Conservation (phyloP, 2,329 filamentous ascomycete species). For the Chrysoporthe austroafricana region DNA sequence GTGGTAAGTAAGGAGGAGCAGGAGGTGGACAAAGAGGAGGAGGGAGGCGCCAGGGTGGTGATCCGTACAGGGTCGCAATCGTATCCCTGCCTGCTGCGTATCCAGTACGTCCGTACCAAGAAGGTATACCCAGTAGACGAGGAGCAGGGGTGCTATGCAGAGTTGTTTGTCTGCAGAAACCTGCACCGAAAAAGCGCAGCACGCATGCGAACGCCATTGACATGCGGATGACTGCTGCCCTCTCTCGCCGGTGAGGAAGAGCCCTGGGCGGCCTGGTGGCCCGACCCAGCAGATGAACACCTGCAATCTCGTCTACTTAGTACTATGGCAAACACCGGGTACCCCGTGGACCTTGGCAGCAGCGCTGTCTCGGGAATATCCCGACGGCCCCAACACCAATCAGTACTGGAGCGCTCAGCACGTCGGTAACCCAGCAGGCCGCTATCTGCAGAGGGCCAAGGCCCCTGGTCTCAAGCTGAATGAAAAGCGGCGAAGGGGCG, state of each 20-base stretch:
- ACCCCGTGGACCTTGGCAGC: neutral
- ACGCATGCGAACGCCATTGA: neutral
- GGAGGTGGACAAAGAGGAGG: neutral
- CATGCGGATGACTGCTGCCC: neutral
- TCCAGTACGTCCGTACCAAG: too few relatives aligned
- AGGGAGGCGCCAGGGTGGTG: neutral
- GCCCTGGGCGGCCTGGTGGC: neutral
- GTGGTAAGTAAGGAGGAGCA: neutral
- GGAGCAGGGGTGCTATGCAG: neutral
- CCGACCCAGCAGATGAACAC: neutral
- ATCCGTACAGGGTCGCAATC: neutral
- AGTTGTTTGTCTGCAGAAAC: neutral
- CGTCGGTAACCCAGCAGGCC: too few relatives aligned
- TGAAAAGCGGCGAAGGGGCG: slow-evolving; percentile 4
- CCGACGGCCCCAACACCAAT: neutral
- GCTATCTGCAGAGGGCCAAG: neutral
- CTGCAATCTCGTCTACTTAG: neutral
- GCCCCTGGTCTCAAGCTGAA: neutral
- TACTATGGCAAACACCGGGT: too few relatives aligned
- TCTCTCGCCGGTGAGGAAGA: neutral
- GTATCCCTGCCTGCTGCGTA: neutral
- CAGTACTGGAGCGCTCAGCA: too few relatives aligned
- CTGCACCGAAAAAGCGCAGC: neutral
- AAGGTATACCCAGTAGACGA: neutral
- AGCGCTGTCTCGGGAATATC: neutral